Base-by-base conservation (phyloP, 2,329 filamentous ascomycete genomes). In the Alternaria hordeiaustralica region DNA sequence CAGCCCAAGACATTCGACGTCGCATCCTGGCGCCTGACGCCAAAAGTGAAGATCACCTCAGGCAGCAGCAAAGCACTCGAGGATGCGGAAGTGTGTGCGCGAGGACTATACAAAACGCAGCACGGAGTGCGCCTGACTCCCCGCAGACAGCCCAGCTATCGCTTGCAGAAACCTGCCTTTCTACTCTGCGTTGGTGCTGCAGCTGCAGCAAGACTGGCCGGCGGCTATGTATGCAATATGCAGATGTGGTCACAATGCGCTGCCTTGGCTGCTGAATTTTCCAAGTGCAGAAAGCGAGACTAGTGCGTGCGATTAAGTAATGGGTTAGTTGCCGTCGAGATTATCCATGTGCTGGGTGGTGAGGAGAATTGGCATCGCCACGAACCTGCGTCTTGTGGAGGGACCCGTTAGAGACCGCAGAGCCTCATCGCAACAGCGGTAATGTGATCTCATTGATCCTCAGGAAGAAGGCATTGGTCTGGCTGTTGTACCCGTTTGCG, bases 161-260 rank as follows among this genome's bases (percentile, higher is more conserved):
- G 54, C 64, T 66, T 70, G 70, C 71, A 71, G 69, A 54, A 30
- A 30, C 61, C 58, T 69, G 68, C 67, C 62, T 63, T 58, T 55
- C 51, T 57, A 33, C 30, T 49, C 54, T 60, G 63, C 53, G 49
- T 47, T 49, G 47, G 33, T 43, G 53, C 64, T 72, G 71, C 71
- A 73, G 66, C 66, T 60, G 55, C 55, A 60, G 47, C 41, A 63
- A 47, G 45, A 61, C 47, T 50, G 63, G 59, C 62, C 65, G 55
- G 71, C 71, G 71, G 69, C 62, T 74, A 73, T 63, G 66, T 71
- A 72, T 63, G 71, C 66, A 61, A 30, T 33, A 70, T 72, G 70
- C 70, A 65, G 61, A 57, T 26, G 46, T 60, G 25, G 60, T 74
- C 71, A 74, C 71, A 72, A 66, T 71, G 69, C 60, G 68, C 56